Evolutionary conservation across 306 rosid genomes (phyloP).

Genomic region (Ammopiptanthus mongolicus): DNA sequence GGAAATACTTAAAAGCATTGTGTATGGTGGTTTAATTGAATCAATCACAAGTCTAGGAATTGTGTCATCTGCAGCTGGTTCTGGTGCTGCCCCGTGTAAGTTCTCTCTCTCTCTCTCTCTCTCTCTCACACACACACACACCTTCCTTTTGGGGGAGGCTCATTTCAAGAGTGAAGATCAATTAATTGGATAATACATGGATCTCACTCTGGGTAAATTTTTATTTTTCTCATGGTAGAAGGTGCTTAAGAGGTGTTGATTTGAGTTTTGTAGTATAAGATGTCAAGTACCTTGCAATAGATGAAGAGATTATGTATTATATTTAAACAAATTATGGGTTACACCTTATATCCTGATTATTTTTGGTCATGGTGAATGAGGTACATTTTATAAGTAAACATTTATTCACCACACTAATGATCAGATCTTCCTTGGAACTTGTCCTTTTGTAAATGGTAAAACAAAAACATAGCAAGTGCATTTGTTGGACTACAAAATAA

Average conservation of each 20-base stretch:
- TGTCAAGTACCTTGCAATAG: neutral
- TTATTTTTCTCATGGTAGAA: neutral
- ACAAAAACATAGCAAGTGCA: neutral
- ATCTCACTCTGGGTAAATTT: neutral
- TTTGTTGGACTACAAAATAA: neutral
- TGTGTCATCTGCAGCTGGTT: slow-evolving; percentile 67
- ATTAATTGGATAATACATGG: too few relatives aligned
- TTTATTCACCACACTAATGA: neutral
- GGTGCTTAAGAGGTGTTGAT: neutral
- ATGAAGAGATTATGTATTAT: neutral
- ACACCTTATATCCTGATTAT: neutral
- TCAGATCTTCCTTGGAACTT: neutral
- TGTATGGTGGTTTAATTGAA: slow-evolving; percentile 66
- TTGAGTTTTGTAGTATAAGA: neutral
- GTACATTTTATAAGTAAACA: neutral
- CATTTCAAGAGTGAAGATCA: neutral
- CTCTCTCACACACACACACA: too few relatives aligned
- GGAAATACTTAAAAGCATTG: slow-evolving; percentile 56
- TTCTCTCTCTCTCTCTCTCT: neutral
- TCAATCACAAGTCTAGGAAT: slow-evolving; percentile 65
- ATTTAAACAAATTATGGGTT: neutral
- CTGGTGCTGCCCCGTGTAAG: slow-evolving; percentile 50
- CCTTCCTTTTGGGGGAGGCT: neutral
- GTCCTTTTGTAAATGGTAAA: neutral
- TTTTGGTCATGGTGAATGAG: neutral